Conservation (phyloP, 257 asterid genomes). For the Voacanga thouarsii region DNA sequence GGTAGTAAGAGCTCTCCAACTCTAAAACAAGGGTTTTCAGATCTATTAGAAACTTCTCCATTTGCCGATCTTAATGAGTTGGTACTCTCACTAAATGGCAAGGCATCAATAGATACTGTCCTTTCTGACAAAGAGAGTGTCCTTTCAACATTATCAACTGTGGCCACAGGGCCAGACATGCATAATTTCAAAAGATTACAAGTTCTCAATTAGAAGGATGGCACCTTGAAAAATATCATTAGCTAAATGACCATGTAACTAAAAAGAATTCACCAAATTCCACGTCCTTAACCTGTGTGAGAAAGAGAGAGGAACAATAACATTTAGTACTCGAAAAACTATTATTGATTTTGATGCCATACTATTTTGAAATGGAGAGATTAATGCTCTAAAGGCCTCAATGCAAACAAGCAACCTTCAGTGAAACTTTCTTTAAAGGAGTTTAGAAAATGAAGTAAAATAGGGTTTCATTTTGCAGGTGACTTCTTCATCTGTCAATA, state of each 20-base stretch:
- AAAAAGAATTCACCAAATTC: not conserved
- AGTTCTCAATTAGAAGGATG: conserved; percentile 31
- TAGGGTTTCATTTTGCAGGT: not conserved
- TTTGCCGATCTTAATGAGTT: conserved; percentile 25
- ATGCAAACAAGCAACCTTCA: not conserved
- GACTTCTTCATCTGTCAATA: conserved; percentile 1
- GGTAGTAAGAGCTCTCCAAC: conserved; percentile 46
- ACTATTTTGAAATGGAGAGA: not conserved
- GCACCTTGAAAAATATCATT: conserved; percentile 27
- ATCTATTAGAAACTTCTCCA: conserved; percentile 51
- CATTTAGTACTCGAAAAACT: not conserved
- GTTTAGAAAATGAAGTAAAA: not conserved
- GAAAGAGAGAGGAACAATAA: not conserved
- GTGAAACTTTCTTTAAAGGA: not conserved
- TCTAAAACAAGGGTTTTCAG: conserved; percentile 46
- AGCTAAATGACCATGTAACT: conserved; percentile 19
- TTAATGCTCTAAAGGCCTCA: not conserved
- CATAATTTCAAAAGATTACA: conserved; percentile 53
- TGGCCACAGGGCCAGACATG: conserved; percentile 92
- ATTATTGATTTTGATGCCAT: not conserved
- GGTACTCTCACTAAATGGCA: conserved; percentile 33
- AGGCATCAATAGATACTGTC: conserved; percentile 51
- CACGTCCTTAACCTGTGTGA: conserved; percentile 4
- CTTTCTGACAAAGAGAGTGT: conserved; percentile 54
- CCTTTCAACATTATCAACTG: conserved; percentile 44